Evolutionary conservation across 208 protist species (phyloP).

Genomic region (Leishmania gerbilli): DNA sequence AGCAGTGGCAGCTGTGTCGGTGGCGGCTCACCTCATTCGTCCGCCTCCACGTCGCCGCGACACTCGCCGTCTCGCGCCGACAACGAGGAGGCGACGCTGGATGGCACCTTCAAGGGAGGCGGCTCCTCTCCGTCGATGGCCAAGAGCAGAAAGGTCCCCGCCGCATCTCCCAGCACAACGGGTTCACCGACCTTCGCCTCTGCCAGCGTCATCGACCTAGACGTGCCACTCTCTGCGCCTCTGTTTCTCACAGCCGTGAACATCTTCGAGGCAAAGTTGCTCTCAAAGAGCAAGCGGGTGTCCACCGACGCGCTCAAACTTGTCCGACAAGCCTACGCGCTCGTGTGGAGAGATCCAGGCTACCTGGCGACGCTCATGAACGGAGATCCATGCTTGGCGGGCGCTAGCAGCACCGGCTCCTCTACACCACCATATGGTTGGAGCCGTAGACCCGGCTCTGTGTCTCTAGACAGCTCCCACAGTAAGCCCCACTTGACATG

Average conservation of each 20-base stretch:
- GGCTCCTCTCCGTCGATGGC: neutral
- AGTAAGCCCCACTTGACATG: neutral
- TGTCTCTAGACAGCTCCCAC: neutral
- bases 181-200: neutral
- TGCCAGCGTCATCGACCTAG: constrained; percentile 45
- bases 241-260: constrained; percentile 72
- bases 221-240: constrained; percentile 47
- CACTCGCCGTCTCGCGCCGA: constrained; percentile 26
- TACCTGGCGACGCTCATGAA: constrained; percentile 25
- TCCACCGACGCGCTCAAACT: constrained; percentile 71
- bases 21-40: constrained; percentile 32
- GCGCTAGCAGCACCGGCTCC: neutral
- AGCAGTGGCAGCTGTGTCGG: constrained; percentile 28
- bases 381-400: constrained; percentile 15
- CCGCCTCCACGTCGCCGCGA: constrained; percentile 9
- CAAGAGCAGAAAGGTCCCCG: neutral
- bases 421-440: neutral
- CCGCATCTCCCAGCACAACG: neutral
- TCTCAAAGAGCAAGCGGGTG: constrained; percentile 60
- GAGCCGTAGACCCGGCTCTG: neutral
- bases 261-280: constrained; percentile 63
- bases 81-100: constrained; percentile 17
- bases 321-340: constrained; percentile 64
- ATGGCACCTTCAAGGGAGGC: neutral
- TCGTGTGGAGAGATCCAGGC: constrained; percentile 62